These are phyloP conservation scores for Casuarina glauca DNA, from an alignment of 306 rosid genomes.

Conservation along the genomic window DNA sequence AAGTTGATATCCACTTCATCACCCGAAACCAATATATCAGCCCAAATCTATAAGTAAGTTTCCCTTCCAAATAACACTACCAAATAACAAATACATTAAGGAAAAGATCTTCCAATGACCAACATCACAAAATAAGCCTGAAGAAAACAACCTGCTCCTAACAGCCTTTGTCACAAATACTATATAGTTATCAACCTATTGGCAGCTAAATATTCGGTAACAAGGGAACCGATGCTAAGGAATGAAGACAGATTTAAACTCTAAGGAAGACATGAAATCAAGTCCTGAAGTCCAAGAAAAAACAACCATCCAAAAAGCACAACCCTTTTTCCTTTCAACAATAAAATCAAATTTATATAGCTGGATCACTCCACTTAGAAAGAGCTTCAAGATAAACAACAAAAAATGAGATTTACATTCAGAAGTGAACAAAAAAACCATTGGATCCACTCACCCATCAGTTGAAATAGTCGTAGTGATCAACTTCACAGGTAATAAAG, in stretches of 20 bases:
- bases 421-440: neutral
- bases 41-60: neutral
- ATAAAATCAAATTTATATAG: neutral
- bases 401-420: neutral
- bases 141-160: neutral
- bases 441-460: constrained; percentile 69
- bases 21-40: neutral
- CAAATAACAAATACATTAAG: neutral
- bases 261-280: neutral
- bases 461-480: constrained; percentile 48
- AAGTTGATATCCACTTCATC: neutral
- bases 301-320: neutral
- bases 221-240: neutral
- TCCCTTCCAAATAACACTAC: neutral
- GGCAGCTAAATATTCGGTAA: neutral
- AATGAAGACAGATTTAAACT: neutral
- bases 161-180: neutral
- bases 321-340: neutral
- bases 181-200: neutral
- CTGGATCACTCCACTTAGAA: neutral
- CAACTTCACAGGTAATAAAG: constrained; percentile 77
- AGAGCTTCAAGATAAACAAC: neutral
- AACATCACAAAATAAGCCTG: neutral
- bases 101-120: neutral
- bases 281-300: neutral